These are phyloP conservation scores for Dactylorhiza incarnata DNA, from an alignment of 106 monocot species.

Conservation along the genomic window DNA sequence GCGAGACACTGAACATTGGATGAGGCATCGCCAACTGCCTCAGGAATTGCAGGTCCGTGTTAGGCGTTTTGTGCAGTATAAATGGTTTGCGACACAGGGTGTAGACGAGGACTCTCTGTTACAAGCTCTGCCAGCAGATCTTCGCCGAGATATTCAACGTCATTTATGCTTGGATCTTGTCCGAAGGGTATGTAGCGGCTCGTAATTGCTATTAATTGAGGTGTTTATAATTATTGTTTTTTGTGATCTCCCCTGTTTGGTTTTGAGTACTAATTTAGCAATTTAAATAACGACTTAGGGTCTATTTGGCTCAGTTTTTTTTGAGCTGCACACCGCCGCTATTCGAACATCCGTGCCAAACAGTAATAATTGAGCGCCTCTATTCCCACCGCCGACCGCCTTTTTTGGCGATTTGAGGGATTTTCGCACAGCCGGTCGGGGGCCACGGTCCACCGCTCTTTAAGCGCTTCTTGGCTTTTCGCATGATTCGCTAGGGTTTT, in stretches of 20 bases:
- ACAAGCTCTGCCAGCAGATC: slow-evolving; percentile 61
- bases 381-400: too few relatives aligned
- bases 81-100: slow-evolving; percentile 81
- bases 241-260: not conserved
- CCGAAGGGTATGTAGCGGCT: slow-evolving; percentile 42
- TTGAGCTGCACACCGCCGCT: too few relatives aligned
- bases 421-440: too few relatives aligned
- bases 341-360: too few relatives aligned
- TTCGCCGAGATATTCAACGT: slow-evolving; percentile 75
- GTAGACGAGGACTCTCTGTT: slow-evolving; percentile 67
- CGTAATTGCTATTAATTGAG: not conserved
- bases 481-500: too few relatives aligned
- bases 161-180: slow-evolving; percentile 89
- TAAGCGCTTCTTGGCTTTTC: too few relatives aligned
- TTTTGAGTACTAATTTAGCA: not conserved
- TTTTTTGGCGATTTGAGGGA: too few relatives aligned
- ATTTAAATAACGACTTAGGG: not conserved
- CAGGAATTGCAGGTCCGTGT: slow-evolving; percentile 47
- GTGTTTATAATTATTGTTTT: not conserved
- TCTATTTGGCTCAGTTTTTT: too few relatives aligned
- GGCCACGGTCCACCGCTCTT: too few relatives aligned
- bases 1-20: slow-evolving; percentile 93
- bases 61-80: slow-evolving; percentile 73
- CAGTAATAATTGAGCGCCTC: too few relatives aligned
- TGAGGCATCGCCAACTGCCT: slow-evolving; percentile 90